phyloP scores from a whole-genome alignment of 2,329 filamentous ascomycete species.

The Aspergillus sp. region DNA sequence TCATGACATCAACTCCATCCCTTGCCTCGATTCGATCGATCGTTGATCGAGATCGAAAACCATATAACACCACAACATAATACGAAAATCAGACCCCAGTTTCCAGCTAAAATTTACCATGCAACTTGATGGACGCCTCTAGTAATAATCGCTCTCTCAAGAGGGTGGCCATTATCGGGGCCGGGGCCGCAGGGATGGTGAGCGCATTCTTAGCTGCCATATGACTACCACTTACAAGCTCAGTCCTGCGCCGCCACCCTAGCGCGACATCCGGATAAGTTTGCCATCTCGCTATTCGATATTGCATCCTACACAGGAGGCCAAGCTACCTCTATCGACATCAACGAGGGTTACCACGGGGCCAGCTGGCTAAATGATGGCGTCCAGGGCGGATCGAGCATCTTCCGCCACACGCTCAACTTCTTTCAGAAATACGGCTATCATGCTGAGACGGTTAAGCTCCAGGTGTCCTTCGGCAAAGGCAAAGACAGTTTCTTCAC shows the following conservation, averaged over 20 bases:
- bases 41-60: neutral
- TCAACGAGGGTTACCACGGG: constrained; percentile 56
- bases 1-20: neutral
- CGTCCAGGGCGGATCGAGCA: constrained; percentile 59
- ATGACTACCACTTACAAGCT: neutral
- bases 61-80: neutral
- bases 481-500: constrained; percentile 58
- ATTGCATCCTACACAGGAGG: constrained; percentile 58
- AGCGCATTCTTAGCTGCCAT: constrained; percentile 1
- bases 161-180: constrained; percentile 59
- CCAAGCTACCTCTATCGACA: constrained; percentile 57
- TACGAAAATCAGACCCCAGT: neutral
- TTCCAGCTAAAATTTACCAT: neutral
- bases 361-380: constrained; percentile 61
- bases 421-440: constrained; percentile 59
- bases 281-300: constrained; percentile 64
- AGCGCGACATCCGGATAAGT: constrained; percentile 62
- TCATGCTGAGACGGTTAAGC: constrained; percentile 55
- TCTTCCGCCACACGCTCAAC: constrained; percentile 62
- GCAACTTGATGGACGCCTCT: neutral
- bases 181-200: constrained; percentile 62
- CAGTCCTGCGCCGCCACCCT: constrained; percentile 66
- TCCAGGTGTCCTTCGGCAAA: constrained; percentile 61
- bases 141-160: constrained; percentile 26
- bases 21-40: neutral